A percentile compares a stretch with the other conserved stretches of the same genome.
Evolutionary conservation across 2,329 filamentous ascomycete species (phyloP).

Genomic region (Aspergillus nomiae): DNA sequence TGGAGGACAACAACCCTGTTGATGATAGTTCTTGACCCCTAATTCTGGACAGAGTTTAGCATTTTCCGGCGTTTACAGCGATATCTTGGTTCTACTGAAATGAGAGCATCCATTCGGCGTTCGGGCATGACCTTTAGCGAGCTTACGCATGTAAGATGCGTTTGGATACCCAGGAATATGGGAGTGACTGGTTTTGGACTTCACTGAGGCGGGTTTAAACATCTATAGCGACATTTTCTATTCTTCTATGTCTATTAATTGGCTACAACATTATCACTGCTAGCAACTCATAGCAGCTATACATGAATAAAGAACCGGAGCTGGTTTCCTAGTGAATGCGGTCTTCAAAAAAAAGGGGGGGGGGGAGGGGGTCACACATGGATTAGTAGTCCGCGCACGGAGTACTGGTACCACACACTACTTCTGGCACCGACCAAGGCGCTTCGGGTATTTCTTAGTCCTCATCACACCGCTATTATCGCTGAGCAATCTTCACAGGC

Average conservation of each 20-base stretch:
- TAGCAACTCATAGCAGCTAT: background rate
- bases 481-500: background rate
- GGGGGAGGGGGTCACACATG: background rate
- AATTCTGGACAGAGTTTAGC: slow-evolving; percentile 12
- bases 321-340: background rate
- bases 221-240: background rate
- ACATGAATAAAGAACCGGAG: background rate
- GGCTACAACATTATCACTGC: background rate
- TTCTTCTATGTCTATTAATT: background rate
- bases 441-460: background rate
- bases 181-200: background rate
- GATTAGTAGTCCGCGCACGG: too few relatives aligned
- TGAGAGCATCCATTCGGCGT: slow-evolving; percentile 22
- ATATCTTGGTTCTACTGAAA: slow-evolving; percentile 13
- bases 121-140: slow-evolving; percentile 9
- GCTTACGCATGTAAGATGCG: slow-evolving; percentile 1
- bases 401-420: background rate
- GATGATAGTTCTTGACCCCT: slow-evolving; percentile 21
- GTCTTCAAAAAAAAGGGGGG: background rate
- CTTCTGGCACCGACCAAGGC: too few relatives aligned
- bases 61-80: slow-evolving; percentile 25
- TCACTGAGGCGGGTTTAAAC: background rate
- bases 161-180: slow-evolving; percentile 1
- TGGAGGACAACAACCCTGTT: slow-evolving; percentile 18
- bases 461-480: background rate